Percentiles rank a stretch among this genome's conserved stretches.
Conservation (phyloP, 352 stramenopile species). For the Phytophthora palmivora region DNA sequence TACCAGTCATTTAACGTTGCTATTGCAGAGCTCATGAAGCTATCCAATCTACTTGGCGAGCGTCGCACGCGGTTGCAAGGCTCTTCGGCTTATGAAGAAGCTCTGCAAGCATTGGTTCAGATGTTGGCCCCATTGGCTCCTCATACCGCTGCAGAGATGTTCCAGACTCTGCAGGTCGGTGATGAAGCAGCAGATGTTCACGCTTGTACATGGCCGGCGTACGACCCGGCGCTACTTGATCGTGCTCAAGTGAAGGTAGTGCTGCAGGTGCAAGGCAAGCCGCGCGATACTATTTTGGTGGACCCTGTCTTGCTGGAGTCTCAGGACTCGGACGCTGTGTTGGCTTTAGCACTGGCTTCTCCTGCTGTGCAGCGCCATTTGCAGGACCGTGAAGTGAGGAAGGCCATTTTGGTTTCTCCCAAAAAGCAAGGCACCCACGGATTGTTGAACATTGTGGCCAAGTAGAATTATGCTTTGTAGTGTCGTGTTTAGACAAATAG, state of each 20-base stretch:
- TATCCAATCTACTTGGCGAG: conserved; percentile 83
- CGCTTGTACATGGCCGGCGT: conserved; percentile 62
- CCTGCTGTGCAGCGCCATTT: conserved; percentile 73
- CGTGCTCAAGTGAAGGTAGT: conserved; percentile 83
- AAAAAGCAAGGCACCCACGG: conserved; percentile 83
- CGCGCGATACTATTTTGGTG: conserved; percentile 76
- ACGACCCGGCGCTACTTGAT: conserved; percentile 63
- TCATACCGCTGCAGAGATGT: conserved; percentile 86
- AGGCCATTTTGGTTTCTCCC: conserved; percentile 81
- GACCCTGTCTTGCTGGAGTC: conserved; percentile 50
- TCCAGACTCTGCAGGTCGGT: conserved; percentile 52
- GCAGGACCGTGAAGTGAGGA: conserved; percentile 65
- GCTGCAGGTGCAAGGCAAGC: conserved; percentile 82
- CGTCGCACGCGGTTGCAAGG: conserved; percentile 38
- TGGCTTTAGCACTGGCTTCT: conserved; percentile 65
- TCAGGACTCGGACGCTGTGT: conserved; percentile 64
- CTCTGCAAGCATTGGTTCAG: conserved; percentile 65
- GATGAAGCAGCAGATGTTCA: conserved; percentile 60
- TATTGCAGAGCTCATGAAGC: conserved; percentile 92
- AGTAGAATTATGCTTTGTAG: conserved; percentile 30
- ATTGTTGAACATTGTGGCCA: conserved; percentile 81
- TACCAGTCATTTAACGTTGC: conserved; percentile 90
- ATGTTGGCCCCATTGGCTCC: conserved; percentile 86
- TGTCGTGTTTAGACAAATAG: too few relatives aligned
- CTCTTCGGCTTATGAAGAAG: conserved; percentile 55